Base-by-base conservation (phyloP, 208 protist species). In the Trichomonas vaginalis region DNA sequence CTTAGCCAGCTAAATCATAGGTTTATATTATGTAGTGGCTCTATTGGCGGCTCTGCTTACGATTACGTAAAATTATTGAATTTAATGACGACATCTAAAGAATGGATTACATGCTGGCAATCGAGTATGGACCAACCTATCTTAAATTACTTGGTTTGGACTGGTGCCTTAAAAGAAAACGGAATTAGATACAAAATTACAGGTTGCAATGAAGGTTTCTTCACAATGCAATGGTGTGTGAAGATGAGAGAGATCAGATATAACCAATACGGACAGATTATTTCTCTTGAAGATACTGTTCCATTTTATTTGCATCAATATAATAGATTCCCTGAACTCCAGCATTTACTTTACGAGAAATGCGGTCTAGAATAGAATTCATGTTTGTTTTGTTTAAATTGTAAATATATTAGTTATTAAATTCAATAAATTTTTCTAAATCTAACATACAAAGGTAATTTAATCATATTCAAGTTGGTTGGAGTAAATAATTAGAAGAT, bases 281-380 rank as follows among this genome's bases (percentile, higher is more conserved):
- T 92, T 51, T 92, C 86, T 21, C 0, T 32, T 35, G 17, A 51
- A 6, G 37, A 51, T 39, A 92, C 45, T 56, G 86, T 92, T 48
- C 86, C 86, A 42, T 48, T 23, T 51, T 92, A 92, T 92, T 17
- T 92, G 3, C 86, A 92, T 51, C 86, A 92, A 51, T 92, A 92
- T 39, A 92, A 92, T 51, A 48, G 86, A 39, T 56, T 51, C 51
- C 45, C 40, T 39, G n/a, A 92, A 6, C 27, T 92, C 9, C 42
- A 17, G 17, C 42, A 51, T 2, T 35, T 21, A 27, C 32, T 92
- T 2, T 51, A 35, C 6, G 45, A 92, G 46, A 21, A 45, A 92
- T 92, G 37, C 45, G 86, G 37, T 83, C 27, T 83, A 42, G 0
- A 3, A 83, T 83, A 42, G 17, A 42, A 10, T 42, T 61, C 49